phyloP scores from a whole-genome alignment of 108 stramenopile species.

The Fistulifera pelliculosa region DNA sequence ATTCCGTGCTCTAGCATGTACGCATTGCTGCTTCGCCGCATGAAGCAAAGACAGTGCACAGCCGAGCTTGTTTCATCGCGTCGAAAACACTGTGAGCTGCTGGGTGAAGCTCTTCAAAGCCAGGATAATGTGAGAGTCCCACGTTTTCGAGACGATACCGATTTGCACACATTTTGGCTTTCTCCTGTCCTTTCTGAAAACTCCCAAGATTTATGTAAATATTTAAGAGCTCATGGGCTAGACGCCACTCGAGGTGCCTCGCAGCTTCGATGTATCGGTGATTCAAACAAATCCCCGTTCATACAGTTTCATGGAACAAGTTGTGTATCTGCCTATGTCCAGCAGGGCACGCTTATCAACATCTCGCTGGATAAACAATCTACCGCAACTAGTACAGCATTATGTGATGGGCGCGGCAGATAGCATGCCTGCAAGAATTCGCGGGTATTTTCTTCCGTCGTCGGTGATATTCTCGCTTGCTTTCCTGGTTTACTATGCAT shows the following conservation, averaged over 20 bases:
- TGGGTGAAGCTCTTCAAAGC: too few species aligned
- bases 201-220: slow-evolving; percentile 23
- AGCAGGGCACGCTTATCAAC: slow-evolving; percentile 16
- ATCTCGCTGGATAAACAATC: slow-evolving; percentile 12
- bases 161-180: slow-evolving; percentile 22
- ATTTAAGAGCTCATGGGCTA: slow-evolving; percentile 31
- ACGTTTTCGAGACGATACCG: too few species aligned
- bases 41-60: slow-evolving; percentile 24
- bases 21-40: slow-evolving; percentile 40
- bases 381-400: slow-evolving; percentile 17
- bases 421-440: too few species aligned
- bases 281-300: slow-evolving; percentile 10
- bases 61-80: slow-evolving; percentile 3
- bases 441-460: too few species aligned
- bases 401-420: too few species aligned
- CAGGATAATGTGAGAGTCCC: too few species aligned
- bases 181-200: slow-evolving; percentile 35
- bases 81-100: neutral
- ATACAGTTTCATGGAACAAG: slow-evolving; percentile 31
- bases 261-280: slow-evolving; percentile 44
- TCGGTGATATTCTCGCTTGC: too few species aligned
- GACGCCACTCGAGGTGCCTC: slow-evolving; percentile 63
- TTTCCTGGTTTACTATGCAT: too few species aligned
- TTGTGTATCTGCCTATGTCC: slow-evolving; percentile 70
- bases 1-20: slow-evolving; percentile 50